Evolutionary conservation across 129 eudicot species (phyloP).

Genomic region (Flaveria ramosissima): DNA sequence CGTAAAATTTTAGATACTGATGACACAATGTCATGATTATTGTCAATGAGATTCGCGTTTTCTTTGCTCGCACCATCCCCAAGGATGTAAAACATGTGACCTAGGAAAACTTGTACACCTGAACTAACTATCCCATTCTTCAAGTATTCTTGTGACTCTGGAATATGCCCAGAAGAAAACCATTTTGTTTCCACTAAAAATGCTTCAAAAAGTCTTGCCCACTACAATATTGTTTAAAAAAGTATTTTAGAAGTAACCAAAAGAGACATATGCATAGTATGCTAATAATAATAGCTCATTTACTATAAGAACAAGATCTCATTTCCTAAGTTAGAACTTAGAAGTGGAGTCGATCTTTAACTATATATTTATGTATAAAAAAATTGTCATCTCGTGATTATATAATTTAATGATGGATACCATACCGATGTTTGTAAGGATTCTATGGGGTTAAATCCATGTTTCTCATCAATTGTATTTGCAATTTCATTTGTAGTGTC

Average conservation of each 20-base stretch:
- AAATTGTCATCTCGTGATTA: too few species aligned
- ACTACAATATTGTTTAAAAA: constrained; percentile 23
- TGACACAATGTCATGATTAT: constrained; percentile 29
- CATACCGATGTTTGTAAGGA: constrained; percentile 44
- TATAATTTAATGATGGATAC: background rate
- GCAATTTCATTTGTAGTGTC: constrained; percentile 45
- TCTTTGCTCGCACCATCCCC: constrained; percentile 31
- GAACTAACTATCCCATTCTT: constrained; percentile 48
- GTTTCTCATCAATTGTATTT: constrained; percentile 13
- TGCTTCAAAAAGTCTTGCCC: constrained; percentile 50
- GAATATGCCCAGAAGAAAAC: constrained; percentile 41
- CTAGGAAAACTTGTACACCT: constrained; percentile 42
- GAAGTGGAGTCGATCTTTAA: background rate
- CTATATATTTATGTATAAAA: background rate
- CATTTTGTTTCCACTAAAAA: constrained; percentile 58
- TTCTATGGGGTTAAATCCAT: constrained; percentile 52
- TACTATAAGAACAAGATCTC: too few species aligned
- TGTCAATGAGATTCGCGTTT: constrained; percentile 1
- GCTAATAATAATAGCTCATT: background rate
- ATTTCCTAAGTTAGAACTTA: background rate
- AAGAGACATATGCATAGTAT: background rate
- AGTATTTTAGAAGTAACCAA: background rate
- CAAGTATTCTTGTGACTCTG: constrained; percentile 47
- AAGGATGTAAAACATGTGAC: constrained; percentile 48
- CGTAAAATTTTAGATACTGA: constrained; percentile 48